phyloP scores from a whole-genome alignment of 208 protist species.

The Phytomonas serpens region DNA sequence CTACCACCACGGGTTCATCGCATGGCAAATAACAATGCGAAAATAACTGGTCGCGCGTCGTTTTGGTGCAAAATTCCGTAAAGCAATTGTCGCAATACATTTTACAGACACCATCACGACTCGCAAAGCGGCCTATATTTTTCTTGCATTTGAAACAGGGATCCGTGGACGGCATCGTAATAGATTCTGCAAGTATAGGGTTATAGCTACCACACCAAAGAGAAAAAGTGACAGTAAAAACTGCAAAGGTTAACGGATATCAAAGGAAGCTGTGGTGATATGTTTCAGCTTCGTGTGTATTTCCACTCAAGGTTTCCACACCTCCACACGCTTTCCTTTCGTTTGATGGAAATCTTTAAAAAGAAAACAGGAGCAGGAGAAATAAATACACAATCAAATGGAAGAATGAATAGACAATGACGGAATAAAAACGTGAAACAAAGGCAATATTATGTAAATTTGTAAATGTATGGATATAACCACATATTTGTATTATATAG shows the following conservation, averaged over 20 bases:
- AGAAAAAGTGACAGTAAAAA: constrained; percentile 9
- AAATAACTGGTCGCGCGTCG: constrained; percentile 45
- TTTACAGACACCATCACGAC: constrained; percentile 54
- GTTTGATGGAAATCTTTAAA: not conserved
- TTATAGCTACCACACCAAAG: not conserved
- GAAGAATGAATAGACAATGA: not conserved
- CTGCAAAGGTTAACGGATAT: not conserved
- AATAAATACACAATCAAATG: not conserved
- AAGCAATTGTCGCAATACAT: constrained; percentile 75
- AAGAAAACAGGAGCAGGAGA: not conserved
- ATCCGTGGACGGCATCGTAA: not conserved
- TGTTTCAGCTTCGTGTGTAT: not conserved
- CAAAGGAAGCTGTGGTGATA: not conserved
- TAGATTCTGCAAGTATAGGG: not conserved
- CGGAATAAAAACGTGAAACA: not conserved
- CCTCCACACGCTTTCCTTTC: not conserved
- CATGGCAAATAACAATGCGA: constrained; percentile 45
- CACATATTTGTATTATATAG: not conserved
- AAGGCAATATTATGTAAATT: not conserved
- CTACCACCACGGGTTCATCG: constrained; percentile 56
- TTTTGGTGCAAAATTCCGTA: constrained; percentile 39
- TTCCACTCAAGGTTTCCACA: not conserved
- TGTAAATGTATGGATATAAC: not conserved
- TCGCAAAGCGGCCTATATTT: constrained; percentile 28
- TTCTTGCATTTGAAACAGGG: constrained; percentile 74